Evolutionary conservation across 1,284 basidiomycete genomes (phyloP).

Genomic region (Rugiboletus extremiorientalis): DNA sequence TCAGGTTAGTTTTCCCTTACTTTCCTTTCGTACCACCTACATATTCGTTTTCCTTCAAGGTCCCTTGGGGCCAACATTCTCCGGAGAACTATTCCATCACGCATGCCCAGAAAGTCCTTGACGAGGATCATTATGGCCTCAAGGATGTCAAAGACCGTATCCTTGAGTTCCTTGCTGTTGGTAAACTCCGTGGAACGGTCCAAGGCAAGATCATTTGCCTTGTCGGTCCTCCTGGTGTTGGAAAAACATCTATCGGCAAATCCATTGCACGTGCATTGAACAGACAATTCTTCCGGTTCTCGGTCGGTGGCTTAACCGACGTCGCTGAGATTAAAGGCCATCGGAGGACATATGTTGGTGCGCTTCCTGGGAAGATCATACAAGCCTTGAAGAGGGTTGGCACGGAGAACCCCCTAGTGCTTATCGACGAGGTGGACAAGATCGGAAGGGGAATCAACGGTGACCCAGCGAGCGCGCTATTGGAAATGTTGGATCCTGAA

Average conservation of each 20-base stretch:
- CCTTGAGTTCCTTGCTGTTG: conserved; percentile 96
- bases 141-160: conserved; percentile 97
- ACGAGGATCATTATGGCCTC: conserved; percentile 96
- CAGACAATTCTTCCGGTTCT: conserved; percentile 93
- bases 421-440: conserved; percentile 99
- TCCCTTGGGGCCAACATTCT: conserved; percentile 97
- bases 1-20: conserved; percentile 52
- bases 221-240: conserved; percentile 96
- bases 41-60: conserved; percentile 39
- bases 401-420: conserved; percentile 93
- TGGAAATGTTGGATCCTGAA: conserved; percentile 98
- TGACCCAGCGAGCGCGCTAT: conserved; percentile 90
- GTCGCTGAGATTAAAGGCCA: conserved; percentile 99
- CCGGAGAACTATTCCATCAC: conserved; percentile 91
- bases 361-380: conserved; percentile 96
- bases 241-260: conserved; percentile 94
- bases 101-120: conserved; percentile 84
- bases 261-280: conserved; percentile 88
- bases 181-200: conserved; percentile 95
- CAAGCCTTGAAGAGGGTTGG: conserved; percentile 97
- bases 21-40: neutral
- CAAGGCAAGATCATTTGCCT: conserved; percentile 98
- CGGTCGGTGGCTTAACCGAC: conserved; percentile 94
- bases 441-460: conserved; percentile 96
- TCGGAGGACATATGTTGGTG: conserved; percentile 93